phyloP scores from a whole-genome alignment of 306 rosid species.

The Macrotyloma uniflorum region DNA sequence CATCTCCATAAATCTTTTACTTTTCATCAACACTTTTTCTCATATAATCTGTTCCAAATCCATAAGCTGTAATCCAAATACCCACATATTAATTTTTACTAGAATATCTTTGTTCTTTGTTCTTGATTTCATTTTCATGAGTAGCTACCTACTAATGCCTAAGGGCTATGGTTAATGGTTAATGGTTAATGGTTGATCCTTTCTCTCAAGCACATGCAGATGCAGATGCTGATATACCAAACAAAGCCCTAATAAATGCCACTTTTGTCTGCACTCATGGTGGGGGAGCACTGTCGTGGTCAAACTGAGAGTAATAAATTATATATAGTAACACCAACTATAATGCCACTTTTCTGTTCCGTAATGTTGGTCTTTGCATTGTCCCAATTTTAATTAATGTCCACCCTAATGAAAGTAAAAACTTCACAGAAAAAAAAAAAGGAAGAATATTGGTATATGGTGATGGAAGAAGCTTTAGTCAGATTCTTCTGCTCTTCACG shows the following conservation, averaged over 20 bases:
- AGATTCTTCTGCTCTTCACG: constrained; percentile 40
- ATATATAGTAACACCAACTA: not conserved
- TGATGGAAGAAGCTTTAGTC: constrained; percentile 11
- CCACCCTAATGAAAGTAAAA: not conserved
- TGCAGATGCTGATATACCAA: constrained; percentile 30
- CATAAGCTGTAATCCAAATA: too few relatives aligned
- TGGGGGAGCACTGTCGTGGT: constrained; percentile 16
- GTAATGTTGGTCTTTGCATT: constrained; percentile 5
- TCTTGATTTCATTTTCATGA: constrained; percentile 1
- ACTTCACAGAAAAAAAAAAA: not conserved
- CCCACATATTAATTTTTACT: too few relatives aligned
- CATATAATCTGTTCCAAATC: too few relatives aligned
- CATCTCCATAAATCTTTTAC: too few relatives aligned
- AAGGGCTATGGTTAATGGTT: constrained; percentile 10
- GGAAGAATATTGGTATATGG: not conserved
- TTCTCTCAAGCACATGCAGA: constrained; percentile 17
- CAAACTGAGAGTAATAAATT: constrained; percentile 33
- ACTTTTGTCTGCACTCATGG: constrained; percentile 25
- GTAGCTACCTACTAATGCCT: constrained; percentile 24
- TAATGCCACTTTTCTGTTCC: not conserved
- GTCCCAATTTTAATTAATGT: not conserved
- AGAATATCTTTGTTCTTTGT: not conserved
- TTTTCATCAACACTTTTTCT: too few relatives aligned
- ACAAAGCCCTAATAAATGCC: constrained; percentile 27
- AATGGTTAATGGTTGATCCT: not conserved